Percentiles rank a stretch among this genome's conserved stretches.
Evolutionary conservation across 768 basidiomycete genomes (phyloP).

Genomic region (Chlorophyllum brunneum): DNA sequence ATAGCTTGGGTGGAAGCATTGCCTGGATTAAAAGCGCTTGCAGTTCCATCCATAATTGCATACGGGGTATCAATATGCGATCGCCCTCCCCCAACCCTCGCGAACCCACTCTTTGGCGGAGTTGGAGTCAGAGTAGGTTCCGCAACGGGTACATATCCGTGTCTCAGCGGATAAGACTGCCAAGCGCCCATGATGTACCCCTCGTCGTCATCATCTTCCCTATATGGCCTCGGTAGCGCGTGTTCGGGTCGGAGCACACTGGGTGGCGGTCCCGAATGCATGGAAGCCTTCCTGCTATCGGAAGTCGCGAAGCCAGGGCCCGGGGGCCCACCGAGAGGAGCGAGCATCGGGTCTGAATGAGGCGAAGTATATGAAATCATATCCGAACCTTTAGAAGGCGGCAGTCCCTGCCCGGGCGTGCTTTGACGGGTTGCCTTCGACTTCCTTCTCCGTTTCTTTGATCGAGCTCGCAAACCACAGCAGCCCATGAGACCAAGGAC

Average conservation of each 20-base stretch:
- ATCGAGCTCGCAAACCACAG: conserved; percentile 36
- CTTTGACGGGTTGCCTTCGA: conserved; percentile 8
- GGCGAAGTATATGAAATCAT: conserved; percentile 51
- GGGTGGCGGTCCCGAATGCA: conserved; percentile 57
- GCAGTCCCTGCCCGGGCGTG: conserved; percentile 3
- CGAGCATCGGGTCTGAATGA: conserved; percentile 17
- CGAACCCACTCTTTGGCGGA: conserved; percentile 53
- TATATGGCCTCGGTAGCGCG: conserved; percentile 61
- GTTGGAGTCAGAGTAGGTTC: conserved; percentile 26
- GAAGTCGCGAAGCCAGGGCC: conserved; percentile 20
- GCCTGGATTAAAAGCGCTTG: conserved; percentile 22
- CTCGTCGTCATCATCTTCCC: conserved; percentile 78
- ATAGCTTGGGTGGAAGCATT: conserved; percentile 5
- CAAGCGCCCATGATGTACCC: conserved; percentile 95
- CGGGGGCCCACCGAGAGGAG: too few relatives aligned
- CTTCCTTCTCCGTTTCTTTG: conserved; percentile 17
- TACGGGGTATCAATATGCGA: conserved; percentile 87
- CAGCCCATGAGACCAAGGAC: conserved; percentile 73
- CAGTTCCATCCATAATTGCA: conserved; percentile 41
- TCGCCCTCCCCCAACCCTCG: conserved; percentile 82
- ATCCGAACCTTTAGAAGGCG: too few relatives aligned
- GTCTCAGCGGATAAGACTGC: conserved; percentile 53
- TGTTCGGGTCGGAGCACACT: conserved; percentile 80
- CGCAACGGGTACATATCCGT: conserved; percentile 44
- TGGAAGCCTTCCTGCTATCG: conserved; percentile 45